Conservation (phyloP, 192 early-diverging fungal species). For the Cladochytrium replicatum region DNA sequence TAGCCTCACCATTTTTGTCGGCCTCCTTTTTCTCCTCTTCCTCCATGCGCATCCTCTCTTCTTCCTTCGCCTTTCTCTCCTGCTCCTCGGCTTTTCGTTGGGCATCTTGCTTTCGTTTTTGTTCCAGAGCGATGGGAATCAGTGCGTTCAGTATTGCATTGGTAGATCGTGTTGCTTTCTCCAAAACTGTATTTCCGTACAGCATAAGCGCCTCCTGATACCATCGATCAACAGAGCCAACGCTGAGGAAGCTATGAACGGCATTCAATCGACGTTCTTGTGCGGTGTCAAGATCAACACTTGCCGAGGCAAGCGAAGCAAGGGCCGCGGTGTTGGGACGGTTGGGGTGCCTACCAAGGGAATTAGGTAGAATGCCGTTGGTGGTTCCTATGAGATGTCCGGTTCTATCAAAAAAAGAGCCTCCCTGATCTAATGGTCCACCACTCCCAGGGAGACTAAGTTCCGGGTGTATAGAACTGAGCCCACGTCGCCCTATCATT, state of each 20-base stretch:
- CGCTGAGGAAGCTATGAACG: constrained; percentile 60
- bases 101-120: constrained; percentile 15
- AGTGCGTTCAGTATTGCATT: constrained; percentile 60
- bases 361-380: too few relatives aligned
- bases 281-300: too few relatives aligned
- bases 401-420: constrained; percentile 28
- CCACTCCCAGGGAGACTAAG: too few relatives aligned
- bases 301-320: constrained; percentile 7
- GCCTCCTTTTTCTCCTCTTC: constrained; percentile 23
- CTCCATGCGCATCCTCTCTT: constrained; percentile 12
- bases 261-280: too few relatives aligned
- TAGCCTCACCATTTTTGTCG: constrained; percentile 4
- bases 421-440: too few relatives aligned
- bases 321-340: background rate
- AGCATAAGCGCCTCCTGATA: constrained; percentile 76
- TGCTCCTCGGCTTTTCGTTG: constrained; percentile 48
- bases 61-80: constrained; percentile 28
- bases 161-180: constrained; percentile 47
- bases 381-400: too few relatives aligned
- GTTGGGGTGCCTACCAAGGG: background rate
- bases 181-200: constrained; percentile 52
- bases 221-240: constrained; percentile 69
- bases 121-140: constrained; percentile 65
- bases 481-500: too few relatives aligned
- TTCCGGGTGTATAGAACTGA: too few relatives aligned